These are phyloP conservation scores for Wickerhamiella alocasiicola DNA, from an alignment of 805 yeast genomes.

Conservation along the genomic window DNA sequence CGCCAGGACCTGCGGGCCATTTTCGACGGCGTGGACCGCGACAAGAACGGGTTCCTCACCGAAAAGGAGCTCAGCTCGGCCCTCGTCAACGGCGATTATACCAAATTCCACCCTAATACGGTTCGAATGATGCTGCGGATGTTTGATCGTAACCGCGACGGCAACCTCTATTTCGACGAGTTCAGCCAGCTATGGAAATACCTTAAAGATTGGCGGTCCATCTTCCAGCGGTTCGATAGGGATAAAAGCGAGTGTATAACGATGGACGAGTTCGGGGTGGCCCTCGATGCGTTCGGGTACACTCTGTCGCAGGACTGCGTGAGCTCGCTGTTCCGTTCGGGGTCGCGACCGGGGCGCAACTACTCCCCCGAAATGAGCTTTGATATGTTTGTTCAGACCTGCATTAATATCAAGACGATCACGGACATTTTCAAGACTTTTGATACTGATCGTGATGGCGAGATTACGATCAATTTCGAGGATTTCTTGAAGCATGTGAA, in stretches of 20 bases:
- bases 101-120: slow-evolving; percentile 49
- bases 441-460: slow-evolving; percentile 62
- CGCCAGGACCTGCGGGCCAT: slow-evolving; percentile 33
- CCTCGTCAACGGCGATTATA: slow-evolving; percentile 49
- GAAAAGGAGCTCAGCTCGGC: slow-evolving; percentile 47
- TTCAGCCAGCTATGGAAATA: slow-evolving; percentile 58
- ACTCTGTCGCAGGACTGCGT: slow-evolving; percentile 45
- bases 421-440: slow-evolving; percentile 69
- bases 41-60: slow-evolving; percentile 42
- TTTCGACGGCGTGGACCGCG: slow-evolving; percentile 43
- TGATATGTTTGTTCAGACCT: slow-evolving; percentile 69
- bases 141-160: slow-evolving; percentile 40
- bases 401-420: slow-evolving; percentile 62
- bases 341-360: slow-evolving; percentile 30
- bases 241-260: slow-evolving; percentile 47
- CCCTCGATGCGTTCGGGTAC: slow-evolving; percentile 56
- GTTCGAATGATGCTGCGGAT: slow-evolving; percentile 49
- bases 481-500: slow-evolving; percentile 23
- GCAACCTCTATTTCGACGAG: slow-evolving; percentile 42
- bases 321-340: slow-evolving; percentile 44
- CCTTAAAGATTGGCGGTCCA: slow-evolving; percentile 50
- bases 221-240: slow-evolving; percentile 50
- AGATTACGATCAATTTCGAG: slow-evolving; percentile 28
- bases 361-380: slow-evolving; percentile 41
- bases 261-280: slow-evolving; percentile 51